Conservation (phyloP, 768 basidiomycete genomes). For the Xerocomellus amylosporus region DNA sequence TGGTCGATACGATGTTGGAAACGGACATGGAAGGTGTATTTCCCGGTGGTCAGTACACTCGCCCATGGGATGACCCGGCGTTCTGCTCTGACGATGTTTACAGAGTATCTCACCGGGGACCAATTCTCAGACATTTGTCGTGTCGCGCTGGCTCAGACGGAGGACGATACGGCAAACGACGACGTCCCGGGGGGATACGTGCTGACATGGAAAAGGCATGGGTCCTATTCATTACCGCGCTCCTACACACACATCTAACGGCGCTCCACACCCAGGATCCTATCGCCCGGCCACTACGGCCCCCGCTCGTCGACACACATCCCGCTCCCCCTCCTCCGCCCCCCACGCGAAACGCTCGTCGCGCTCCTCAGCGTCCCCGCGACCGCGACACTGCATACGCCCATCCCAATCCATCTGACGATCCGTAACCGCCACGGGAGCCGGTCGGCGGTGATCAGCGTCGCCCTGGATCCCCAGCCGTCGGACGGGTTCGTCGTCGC, state of each 20-base stretch:
- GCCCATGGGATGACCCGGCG: too few relatives aligned
- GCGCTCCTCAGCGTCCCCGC: conserved; percentile 66
- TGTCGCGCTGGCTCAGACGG: conserved; percentile 44
- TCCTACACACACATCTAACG: neutral
- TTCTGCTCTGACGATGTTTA: neutral
- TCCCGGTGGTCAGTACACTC: conserved; percentile 44
- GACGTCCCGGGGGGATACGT: conserved; percentile 52
- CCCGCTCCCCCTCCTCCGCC: conserved; percentile 58
- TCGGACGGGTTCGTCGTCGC: conserved; percentile 79
- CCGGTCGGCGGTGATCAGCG: conserved; percentile 64
- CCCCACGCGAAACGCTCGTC: conserved; percentile 60
- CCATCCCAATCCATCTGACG: conserved; percentile 52
- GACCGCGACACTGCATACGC: conserved; percentile 59
- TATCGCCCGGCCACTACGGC: conserved; percentile 43
- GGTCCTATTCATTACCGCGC: neutral
- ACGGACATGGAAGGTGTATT: conserved; percentile 40
- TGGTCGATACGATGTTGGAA: conserved; percentile 55
- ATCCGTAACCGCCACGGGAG: conserved; percentile 64
- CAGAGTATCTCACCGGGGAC: conserved; percentile 67
- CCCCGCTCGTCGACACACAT: conserved; percentile 48
- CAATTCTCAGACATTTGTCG: conserved; percentile 57
- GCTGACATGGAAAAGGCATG: conserved; percentile 64
- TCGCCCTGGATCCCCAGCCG: conserved; percentile 68
- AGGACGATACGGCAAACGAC: conserved; percentile 35
- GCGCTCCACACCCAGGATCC: conserved; percentile 37